phyloP scores from a whole-genome alignment of 805 yeast genomes.

The Lipomyces mesembrius region DNA sequence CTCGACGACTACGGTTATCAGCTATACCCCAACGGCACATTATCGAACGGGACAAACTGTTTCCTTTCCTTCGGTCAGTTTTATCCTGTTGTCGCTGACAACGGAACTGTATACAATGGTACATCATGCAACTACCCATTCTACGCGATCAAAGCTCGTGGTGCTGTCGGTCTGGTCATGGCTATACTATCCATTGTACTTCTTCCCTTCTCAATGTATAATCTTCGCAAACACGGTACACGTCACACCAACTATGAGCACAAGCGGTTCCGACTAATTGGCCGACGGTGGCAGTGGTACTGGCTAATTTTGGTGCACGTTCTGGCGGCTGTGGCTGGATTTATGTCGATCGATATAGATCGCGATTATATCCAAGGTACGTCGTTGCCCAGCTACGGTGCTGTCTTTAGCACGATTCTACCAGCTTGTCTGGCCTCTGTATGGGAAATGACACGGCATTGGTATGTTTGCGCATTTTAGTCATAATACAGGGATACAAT shows the following conservation, averaged over 20 bases:
- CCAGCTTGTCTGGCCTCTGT: constrained; percentile 37
- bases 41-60: constrained; percentile 42
- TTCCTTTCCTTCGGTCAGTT: constrained; percentile 40
- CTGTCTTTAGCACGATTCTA: constrained; percentile 36
- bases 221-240: constrained; percentile 41
- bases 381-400: constrained; percentile 39
- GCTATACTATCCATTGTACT: constrained; percentile 35
- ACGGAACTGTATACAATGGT: constrained; percentile 39
- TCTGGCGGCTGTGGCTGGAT: constrained; percentile 41
- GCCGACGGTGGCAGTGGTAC: constrained; percentile 44
- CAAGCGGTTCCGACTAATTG: constrained; percentile 36
- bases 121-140: constrained; percentile 40
- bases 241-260: constrained; percentile 34
- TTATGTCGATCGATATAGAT: constrained; percentile 42
- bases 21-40: constrained; percentile 42
- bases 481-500: not conserved
- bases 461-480: constrained; percentile 26
- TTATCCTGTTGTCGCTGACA: constrained; percentile 35
- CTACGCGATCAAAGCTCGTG: constrained; percentile 39
- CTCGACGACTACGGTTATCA: constrained; percentile 36
- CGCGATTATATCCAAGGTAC: constrained; percentile 42
- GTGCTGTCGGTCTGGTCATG: constrained; percentile 40
- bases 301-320: constrained; percentile 41
- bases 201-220: constrained; percentile 40
- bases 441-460: constrained; percentile 43